Percentiles rank a stretch among this genome's conserved stretches.
Evolutionary conservation across 257 asterid genomes (phyloP).

Genomic region (Leptodermis oblonga): DNA sequence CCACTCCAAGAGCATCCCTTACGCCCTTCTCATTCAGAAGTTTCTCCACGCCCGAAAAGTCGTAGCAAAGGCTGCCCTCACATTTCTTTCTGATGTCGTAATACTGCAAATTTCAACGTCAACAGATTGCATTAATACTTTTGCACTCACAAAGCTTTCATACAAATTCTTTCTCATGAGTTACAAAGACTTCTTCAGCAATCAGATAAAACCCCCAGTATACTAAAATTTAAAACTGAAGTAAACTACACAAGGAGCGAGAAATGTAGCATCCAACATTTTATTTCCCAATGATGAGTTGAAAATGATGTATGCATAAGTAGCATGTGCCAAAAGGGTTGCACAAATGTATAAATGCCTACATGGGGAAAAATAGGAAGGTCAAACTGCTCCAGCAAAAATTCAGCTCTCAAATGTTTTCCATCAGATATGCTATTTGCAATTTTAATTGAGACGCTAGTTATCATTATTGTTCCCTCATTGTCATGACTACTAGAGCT

Average conservation of each 20-base stretch:
- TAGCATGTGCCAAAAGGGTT: neutral
- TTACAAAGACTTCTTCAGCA: neutral
- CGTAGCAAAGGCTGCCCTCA: slow-evolving; percentile 67
- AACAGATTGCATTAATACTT: neutral
- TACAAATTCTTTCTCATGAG: neutral
- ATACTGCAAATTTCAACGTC: slow-evolving; percentile 37
- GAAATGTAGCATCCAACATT: neutral
- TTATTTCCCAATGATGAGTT: neutral
- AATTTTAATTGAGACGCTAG: neutral
- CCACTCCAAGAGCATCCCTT: slow-evolving; percentile 56
- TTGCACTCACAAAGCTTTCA: neutral
- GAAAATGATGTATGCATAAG: neutral
- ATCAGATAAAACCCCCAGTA: neutral
- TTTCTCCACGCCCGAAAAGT: slow-evolving; percentile 73
- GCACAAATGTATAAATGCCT: neutral
- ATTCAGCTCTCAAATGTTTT: neutral
- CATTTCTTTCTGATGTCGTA: slow-evolving; percentile 74
- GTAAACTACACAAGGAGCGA: neutral
- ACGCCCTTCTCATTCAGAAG: slow-evolving; percentile 56
- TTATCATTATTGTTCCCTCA: neutral
- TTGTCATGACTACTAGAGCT: neutral
- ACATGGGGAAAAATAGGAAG: neutral
- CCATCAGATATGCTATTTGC: no score
- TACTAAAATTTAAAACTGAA: neutral
- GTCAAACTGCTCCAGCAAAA: neutral